Evolutionary conservation across 140 eudicot species (phyloP).

Genomic region (Oenanthe javanica): DNA sequence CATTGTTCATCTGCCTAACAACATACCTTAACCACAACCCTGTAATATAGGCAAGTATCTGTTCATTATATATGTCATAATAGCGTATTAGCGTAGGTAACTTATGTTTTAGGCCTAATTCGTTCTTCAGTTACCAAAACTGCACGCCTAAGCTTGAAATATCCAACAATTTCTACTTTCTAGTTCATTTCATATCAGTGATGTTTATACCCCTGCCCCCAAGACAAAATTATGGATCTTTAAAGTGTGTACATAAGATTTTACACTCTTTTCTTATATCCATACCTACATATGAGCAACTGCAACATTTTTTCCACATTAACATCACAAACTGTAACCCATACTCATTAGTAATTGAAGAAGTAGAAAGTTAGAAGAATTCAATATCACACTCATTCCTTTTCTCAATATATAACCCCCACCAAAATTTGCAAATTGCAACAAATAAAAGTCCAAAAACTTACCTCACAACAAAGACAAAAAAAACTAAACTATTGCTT

Average conservation of each 20-base stretch:
- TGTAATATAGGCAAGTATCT: background rate
- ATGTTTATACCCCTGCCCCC: background rate
- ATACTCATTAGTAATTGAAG: background rate
- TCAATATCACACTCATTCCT: background rate
- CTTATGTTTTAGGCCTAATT: background rate
- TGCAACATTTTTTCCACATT: background rate
- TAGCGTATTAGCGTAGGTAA: background rate
- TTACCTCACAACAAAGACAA: background rate
- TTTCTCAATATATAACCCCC: background rate
- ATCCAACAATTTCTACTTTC: background rate
- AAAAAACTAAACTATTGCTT: background rate
- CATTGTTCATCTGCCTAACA: background rate
- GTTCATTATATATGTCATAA: background rate
- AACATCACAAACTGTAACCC: background rate
- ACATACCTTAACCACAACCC: background rate
- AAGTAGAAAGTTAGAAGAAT: background rate
- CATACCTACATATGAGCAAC: background rate
- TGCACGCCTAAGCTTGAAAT: background rate
- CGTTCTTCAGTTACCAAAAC: background rate
- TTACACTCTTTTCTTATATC: background rate
- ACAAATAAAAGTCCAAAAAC: background rate
- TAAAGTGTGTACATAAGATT: background rate
- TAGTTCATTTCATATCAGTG: background rate
- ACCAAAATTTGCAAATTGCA: background rate
- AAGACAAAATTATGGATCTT: background rate